phyloP scores from a whole-genome alignment of 805 yeast genomes.

The Yamadazyma takamatsuzukensis region DNA sequence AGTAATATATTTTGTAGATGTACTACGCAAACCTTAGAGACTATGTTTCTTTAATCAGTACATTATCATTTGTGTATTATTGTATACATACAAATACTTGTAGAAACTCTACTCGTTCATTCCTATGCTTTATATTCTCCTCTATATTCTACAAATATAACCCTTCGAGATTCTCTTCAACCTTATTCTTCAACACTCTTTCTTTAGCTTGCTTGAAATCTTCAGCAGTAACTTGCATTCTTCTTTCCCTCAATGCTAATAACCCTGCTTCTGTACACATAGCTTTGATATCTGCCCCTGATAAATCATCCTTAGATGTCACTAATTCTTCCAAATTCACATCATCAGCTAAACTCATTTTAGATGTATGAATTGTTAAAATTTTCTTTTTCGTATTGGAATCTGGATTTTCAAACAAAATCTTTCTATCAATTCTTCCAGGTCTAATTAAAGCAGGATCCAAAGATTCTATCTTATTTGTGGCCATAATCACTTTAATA shows the following conservation, averaged over 20 bases:
- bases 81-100: no score
- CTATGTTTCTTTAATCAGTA: no score
- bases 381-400: slow-evolving; percentile 90
- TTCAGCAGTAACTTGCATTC: slow-evolving; percentile 95
- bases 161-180: slow-evolving; percentile 94
- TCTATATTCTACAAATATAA: slow-evolving; percentile 50
- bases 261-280: slow-evolving; percentile 97
- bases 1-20: no score
- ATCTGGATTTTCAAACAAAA: slow-evolving; percentile 94
- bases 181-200: slow-evolving; percentile 92
- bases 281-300: slow-evolving; percentile 97
- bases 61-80: no score
- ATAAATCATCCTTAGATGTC: slow-evolving; percentile 85
- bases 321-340: slow-evolving; percentile 88
- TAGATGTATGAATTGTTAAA: slow-evolving; percentile 84
- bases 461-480: slow-evolving; percentile 87
- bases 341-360: slow-evolving; percentile 86
- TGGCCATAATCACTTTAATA: slow-evolving; percentile 97
- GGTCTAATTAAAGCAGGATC: slow-evolving; percentile 97
- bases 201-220: slow-evolving; percentile 94
- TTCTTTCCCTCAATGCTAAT: slow-evolving; percentile 90
- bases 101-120: no score
- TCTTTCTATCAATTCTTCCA: slow-evolving; percentile 95
- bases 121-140: no score
- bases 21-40: no score